Evolutionary conservation across 2,329 filamentous ascomycete species (phyloP), one percentile per base, ranked within the genome.

Genomic region (Sporothrix brunneoviolacea): DNA sequence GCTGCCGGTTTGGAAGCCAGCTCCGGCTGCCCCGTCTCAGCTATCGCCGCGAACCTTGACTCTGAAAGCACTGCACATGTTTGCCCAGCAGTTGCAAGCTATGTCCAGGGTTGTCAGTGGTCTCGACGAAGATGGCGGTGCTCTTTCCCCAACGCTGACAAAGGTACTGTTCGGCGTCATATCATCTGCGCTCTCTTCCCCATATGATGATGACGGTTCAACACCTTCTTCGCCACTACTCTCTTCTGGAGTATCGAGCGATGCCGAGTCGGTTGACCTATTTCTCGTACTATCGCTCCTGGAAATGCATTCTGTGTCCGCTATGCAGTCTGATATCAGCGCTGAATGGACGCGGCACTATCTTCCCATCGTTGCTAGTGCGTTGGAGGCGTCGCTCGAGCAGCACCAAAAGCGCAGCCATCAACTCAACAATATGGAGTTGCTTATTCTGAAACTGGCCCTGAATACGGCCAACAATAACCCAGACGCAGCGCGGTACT

Each of bases 381-480:
- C 75, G 2, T 62, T 79, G 6, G 65, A 67, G 18, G 64, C 67
- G 3, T 66, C 68, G 4, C 49, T 58, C 2, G 18, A 36, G 24
- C 46, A 48, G 16, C 47, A 53, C 35, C 61, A 74, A 27, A 58
- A 57, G 27, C 62, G 57, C n/a, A 62, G 66, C 9, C 48, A 27
- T 5, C 50, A 35, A 13, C 43, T 59, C 1, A 71, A 68, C 28
- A 65, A 67, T 5, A 59, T 73, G 8, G 70, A 71, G 42, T 70
- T 64, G 28, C 65, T 81, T 16, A 68, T 80, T 24, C 70, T 91
- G 41, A 82, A 87, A 51, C 75, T 96, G 4, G 83, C 88, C 32
- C 77, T 95, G 55, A 95, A 95, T 60, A 76, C 91, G 44, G 93
- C 90, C 8, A 95, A 95, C 69, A 88, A 89, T 58, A 86, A 87